These are phyloP conservation scores for Knoxdaviesia proteae DNA, from an alignment of 2,329 filamentous ascomycete species.

Conservation along the genomic window DNA sequence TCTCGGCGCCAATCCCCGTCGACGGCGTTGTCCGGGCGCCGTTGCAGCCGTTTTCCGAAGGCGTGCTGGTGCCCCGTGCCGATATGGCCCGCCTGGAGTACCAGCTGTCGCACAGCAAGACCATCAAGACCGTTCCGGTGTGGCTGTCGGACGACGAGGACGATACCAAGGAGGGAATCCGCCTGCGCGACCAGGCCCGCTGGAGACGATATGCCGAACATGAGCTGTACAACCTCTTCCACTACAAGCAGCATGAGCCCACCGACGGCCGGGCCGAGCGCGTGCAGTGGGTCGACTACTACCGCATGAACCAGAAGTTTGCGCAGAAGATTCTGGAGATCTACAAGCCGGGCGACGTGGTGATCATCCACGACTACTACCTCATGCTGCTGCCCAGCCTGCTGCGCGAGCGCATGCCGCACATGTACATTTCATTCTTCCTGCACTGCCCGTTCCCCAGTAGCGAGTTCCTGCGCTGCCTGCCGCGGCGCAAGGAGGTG, in stretches of 20 bases:
- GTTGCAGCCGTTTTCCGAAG: conserved; percentile 41
- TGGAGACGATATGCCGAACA: conserved; percentile 86
- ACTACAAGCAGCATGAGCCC: conserved; percentile 89
- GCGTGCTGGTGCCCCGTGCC: conserved; percentile 46
- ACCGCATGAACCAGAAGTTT: conserved; percentile 80
- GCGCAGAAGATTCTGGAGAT: conserved; percentile 72
- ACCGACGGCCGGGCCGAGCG: conserved; percentile 67
- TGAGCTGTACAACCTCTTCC: conserved; percentile 79
- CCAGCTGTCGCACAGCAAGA: conserved; percentile 50
- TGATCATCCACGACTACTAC: conserved; percentile 89
- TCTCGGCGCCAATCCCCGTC: conserved; percentile 61
- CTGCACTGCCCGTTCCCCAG: conserved; percentile 88
- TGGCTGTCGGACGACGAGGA: conserved; percentile 71
- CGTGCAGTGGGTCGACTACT: conserved; percentile 79
- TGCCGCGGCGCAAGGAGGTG: conserved; percentile 74
- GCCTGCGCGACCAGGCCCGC: conserved; percentile 60
- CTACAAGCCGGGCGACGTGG: conserved; percentile 82
- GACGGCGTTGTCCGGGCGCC: conserved; percentile 34
- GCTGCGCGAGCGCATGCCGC: conserved; percentile 64
- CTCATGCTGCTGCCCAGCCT: conserved; percentile 76
- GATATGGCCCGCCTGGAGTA: conserved; percentile 56
- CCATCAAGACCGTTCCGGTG: conserved; percentile 65
- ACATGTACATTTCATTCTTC: conserved; percentile 89
- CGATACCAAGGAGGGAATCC: conserved; percentile 42
- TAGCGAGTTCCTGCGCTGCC: conserved; percentile 81